A percentile compares a stretch with the other conserved stretches of the same genome.
Evolutionary conservation across 2,329 filamentous ascomycete genomes (phyloP).

Genomic region (Penicillium paneum): DNA sequence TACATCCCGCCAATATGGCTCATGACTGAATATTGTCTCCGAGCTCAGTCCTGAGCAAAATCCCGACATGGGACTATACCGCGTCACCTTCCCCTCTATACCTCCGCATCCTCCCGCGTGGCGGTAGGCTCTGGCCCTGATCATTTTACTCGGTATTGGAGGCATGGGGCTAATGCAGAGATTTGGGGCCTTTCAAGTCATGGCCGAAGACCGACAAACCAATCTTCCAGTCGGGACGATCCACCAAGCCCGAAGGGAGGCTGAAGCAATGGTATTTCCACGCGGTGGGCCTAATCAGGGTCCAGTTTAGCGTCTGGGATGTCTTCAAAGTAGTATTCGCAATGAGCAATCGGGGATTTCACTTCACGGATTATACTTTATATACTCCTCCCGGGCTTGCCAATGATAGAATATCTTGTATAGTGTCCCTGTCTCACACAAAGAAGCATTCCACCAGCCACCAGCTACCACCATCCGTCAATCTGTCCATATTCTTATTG

Average conservation of each 20-base stretch:
- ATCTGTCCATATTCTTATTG: conserved; percentile 9
- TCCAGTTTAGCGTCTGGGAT: conserved; percentile 5
- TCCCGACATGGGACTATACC: background rate
- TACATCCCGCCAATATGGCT: background rate
- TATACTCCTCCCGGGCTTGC: background rate
- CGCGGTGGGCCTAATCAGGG: conserved; percentile 10
- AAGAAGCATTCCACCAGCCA: background rate
- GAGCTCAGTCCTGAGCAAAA: background rate
- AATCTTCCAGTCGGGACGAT: background rate
- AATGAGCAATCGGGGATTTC: background rate
- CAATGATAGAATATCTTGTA: background rate
- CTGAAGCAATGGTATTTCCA: conserved; percentile 13
- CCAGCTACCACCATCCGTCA: conserved; percentile 6
- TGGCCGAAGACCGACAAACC: background rate
- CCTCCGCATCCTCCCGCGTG: background rate
- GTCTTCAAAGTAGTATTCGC: background rate
- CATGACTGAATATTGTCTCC: background rate
- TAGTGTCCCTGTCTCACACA: background rate
- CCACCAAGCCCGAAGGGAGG: conserved; percentile 6
- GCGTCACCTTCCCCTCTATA: background rate
- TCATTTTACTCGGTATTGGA: background rate
- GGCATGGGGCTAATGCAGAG: conserved; percentile 1
- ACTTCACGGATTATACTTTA: background rate
- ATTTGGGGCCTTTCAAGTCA: background rate
- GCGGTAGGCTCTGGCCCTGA: background rate